Percentiles rank a stretch among this genome's conserved stretches.
Conservation (phyloP, 139 green algal genomes). For the Chlamydomonas applanata region DNA sequence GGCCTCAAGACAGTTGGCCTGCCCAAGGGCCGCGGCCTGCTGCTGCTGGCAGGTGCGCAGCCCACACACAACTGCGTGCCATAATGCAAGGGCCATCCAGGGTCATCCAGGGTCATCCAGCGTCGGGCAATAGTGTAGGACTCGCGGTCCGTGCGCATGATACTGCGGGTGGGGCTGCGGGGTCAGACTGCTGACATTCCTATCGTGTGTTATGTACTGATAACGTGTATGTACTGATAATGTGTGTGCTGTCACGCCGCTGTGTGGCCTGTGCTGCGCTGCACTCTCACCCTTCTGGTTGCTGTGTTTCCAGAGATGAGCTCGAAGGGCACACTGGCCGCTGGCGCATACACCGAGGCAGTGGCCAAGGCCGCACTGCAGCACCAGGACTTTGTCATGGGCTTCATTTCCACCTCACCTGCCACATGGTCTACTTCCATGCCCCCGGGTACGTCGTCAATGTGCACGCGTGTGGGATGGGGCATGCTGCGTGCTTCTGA, state of each 20-base stretch:
- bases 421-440: constrained; percentile 67
- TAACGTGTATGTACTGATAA: too few species aligned
- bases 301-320: constrained; percentile 84
- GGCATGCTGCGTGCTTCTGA: too few species aligned
- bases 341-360: constrained; percentile 85
- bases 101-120: too few species aligned
- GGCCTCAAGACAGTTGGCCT: constrained; percentile 85
- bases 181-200: too few species aligned
- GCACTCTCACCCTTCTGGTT: too few species aligned
- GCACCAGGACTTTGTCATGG: constrained; percentile 95
- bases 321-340: constrained; percentile 88
- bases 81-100: too few species aligned
- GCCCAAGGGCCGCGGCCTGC: constrained; percentile 48
- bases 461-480: not conserved
- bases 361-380: constrained; percentile 75
- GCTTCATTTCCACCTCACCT: constrained; percentile 94
- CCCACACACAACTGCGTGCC: not conserved
- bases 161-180: too few species aligned
- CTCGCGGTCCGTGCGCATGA: too few species aligned
- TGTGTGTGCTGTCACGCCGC: too few species aligned
- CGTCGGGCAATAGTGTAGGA: too few species aligned
- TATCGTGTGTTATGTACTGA: too few species aligned
- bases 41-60: constrained; percentile 49
- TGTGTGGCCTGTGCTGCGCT: too few species aligned
- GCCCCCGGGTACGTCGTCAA: constrained; percentile 40